Evolutionary conservation across 441 rosid species (phyloP).

Genomic region (Codiaeum variegatum): DNA sequence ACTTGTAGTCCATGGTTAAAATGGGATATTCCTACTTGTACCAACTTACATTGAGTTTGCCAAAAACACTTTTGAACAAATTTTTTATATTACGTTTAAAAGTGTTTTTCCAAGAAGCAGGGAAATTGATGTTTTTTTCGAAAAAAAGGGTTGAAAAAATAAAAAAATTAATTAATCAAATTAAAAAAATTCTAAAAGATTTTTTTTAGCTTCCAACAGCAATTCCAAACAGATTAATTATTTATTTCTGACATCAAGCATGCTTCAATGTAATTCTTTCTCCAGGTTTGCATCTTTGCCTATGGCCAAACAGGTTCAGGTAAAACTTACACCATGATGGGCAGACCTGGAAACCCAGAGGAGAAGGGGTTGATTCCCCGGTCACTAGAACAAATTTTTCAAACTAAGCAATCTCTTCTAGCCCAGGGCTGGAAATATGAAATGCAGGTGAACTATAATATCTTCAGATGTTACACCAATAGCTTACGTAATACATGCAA

Average conservation of each 20-base stretch:
- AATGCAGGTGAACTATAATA: conserved; percentile 65
- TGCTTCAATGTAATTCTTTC: conserved; percentile 10
- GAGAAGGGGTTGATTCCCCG: conserved; percentile 89
- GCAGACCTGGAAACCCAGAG: conserved; percentile 60
- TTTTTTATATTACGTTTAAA: too few species aligned
- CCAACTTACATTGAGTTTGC: not conserved
- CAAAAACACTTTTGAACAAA: too few species aligned
- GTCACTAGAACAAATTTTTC: conserved; percentile 85
- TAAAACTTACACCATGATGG: conserved; percentile 98
- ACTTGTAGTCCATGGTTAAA: conserved; percentile 5
- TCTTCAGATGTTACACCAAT: not conserved
- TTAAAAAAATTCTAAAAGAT: too few species aligned
- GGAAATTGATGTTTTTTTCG: too few species aligned
- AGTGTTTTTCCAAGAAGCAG: too few species aligned
- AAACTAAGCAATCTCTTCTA: conserved; percentile 64
- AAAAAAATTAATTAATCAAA: too few species aligned
- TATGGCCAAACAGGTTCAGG: conserved; percentile 99
- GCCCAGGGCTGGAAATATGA: conserved; percentile 91
- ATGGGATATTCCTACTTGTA: not conserved
- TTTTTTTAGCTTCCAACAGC: too few species aligned
- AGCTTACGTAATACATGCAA: not conserved
- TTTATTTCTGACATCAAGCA: not conserved
- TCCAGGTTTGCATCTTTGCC: conserved; percentile 95
- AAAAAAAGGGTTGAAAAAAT: too few species aligned
- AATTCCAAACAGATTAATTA: too few species aligned